Percentiles rank a stretch among this genome's conserved stretches.
Evolutionary conservation across 148 eudicot species (phyloP).

Genomic region (Spergularia bocconei): DNA sequence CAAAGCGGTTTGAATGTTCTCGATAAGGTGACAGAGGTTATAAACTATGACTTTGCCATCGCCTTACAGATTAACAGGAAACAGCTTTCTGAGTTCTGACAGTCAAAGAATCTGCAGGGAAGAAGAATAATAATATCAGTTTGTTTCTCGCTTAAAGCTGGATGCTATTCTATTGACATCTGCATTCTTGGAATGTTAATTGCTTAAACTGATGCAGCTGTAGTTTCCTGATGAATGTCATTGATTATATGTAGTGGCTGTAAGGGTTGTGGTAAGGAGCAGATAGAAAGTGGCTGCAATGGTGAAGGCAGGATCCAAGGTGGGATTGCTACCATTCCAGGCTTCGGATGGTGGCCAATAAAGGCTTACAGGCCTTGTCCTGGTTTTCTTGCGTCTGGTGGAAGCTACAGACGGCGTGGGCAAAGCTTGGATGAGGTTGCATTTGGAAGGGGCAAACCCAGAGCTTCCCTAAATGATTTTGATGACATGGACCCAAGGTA

Average conservation of each 20-base stretch:
- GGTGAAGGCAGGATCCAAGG: slow-evolving; percentile 98
- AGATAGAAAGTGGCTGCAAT: slow-evolving; percentile 74
- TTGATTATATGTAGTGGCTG: slow-evolving; percentile 37
- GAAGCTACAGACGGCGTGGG: slow-evolving; percentile 72
- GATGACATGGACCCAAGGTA: slow-evolving; percentile 49
- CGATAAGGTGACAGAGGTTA: no score
- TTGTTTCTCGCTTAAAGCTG: no score
- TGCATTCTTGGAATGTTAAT: no score
- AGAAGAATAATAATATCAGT: no score
- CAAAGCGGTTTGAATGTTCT: no score
- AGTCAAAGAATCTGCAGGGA: no score
- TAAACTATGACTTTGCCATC: no score
- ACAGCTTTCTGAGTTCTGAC: no score
- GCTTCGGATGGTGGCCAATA: slow-evolving; percentile 99
- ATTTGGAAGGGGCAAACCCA: slow-evolving; percentile 43
- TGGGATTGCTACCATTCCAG: slow-evolving; percentile 85
- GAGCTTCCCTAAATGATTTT: slow-evolving; percentile 26
- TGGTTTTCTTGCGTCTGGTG: slow-evolving; percentile 76
- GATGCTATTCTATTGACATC: no score
- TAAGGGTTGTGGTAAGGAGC: slow-evolving; percentile 69
- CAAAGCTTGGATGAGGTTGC: slow-evolving; percentile 93
- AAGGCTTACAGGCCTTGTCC: slow-evolving; percentile 97
- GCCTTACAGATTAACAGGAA: no score
- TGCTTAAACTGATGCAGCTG: neutral
- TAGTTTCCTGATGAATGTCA: neutral